Evolutionary conservation across 352 stramenopile species (phyloP).

Genomic region (Globisporangium parvum): DNA sequence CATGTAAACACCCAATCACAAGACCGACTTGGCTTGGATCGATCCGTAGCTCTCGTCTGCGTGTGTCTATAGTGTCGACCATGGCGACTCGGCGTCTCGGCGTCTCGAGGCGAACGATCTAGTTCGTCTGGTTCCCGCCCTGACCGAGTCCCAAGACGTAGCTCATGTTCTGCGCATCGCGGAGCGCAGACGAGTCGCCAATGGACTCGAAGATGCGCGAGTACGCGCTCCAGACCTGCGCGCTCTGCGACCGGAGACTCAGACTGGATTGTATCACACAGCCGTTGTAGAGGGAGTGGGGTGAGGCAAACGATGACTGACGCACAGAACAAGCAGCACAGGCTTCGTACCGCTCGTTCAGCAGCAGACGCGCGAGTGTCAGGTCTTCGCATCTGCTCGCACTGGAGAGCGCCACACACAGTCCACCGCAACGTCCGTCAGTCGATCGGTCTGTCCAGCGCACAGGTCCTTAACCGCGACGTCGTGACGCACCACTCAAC

Average conservation of each 20-base stretch:
- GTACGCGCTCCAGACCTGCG: conserved; percentile 76
- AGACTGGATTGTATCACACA: conserved; percentile 27
- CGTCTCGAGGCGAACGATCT: conserved; percentile 8
- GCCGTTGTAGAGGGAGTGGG: background rate
- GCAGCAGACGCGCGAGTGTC: conserved; percentile 65
- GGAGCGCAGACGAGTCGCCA: conserved; percentile 65
- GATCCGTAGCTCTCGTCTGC: background rate
- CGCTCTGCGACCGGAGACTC: conserved; percentile 66
- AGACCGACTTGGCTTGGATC: background rate
- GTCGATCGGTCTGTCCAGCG: background rate
- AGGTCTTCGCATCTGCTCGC: conserved; percentile 65
- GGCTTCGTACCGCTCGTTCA: conserved; percentile 61
- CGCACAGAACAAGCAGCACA: background rate
- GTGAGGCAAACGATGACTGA: too few relatives aligned
- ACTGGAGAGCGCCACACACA: conserved; percentile 18
- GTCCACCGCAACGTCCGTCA: background rate
- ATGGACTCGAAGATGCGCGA: conserved; percentile 63
- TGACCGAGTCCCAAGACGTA: conserved; percentile 81
- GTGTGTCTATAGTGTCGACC: background rate
- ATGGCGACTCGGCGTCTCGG: too few relatives aligned
- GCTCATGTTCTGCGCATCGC: conserved; percentile 84
- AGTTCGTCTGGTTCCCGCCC: conserved; percentile 72
- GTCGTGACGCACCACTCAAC: conserved; percentile 54
- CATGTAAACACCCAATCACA: conserved; percentile 2
- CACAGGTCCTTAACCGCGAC: too few relatives aligned